Evolutionary conservation across 768 basidiomycete genomes (phyloP).

Genomic region (Serpula lacrymans): DNA sequence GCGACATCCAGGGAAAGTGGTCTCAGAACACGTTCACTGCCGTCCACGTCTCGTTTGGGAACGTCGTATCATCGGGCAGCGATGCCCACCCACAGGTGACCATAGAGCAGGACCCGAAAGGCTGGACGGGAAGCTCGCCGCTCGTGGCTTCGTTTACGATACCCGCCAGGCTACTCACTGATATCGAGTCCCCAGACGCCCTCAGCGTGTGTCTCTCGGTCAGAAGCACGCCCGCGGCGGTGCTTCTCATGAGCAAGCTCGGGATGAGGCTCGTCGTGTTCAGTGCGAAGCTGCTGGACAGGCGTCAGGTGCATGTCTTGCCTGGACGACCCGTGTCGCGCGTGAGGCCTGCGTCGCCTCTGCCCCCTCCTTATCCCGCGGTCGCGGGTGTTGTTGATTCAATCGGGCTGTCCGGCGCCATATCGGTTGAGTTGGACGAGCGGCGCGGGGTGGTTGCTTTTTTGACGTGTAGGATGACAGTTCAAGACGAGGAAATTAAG

Average conservation of each 20-base stretch:
- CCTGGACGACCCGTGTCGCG: constrained; percentile 11
- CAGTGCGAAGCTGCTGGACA: constrained; percentile 11
- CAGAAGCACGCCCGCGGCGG: constrained; percentile 7
- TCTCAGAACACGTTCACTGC: constrained; percentile 16
- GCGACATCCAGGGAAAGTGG: constrained; percentile 8
- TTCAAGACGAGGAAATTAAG: constrained; percentile 9
- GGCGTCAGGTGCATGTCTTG: constrained; percentile 15
- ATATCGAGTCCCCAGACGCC: no score
- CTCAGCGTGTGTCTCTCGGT: constrained; percentile 16
- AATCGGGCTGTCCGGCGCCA: constrained; percentile 7
- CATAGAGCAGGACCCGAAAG: constrained; percentile 15
- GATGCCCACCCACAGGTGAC: constrained; percentile 7
- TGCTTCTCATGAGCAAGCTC: constrained; percentile 8
- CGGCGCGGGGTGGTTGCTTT: constrained; percentile 10
- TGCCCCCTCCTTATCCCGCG: constrained; percentile 1
- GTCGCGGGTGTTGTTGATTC: no score
- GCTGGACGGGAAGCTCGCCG: constrained; percentile 13
- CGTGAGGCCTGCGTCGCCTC: not conserved
- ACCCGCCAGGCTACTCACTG: constrained; percentile 15
- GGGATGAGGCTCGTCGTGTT: constrained; percentile 15
- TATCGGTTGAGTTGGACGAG: constrained; percentile 10
- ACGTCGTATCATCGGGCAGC: constrained; percentile 7
- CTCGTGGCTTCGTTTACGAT: constrained; percentile 21
- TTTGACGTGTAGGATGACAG: constrained; percentile 6
- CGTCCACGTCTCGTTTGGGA: constrained; percentile 18